phyloP scores from a whole-genome alignment of 345 rosid genomes.

The Cardamine chenopodiifolia region DNA sequence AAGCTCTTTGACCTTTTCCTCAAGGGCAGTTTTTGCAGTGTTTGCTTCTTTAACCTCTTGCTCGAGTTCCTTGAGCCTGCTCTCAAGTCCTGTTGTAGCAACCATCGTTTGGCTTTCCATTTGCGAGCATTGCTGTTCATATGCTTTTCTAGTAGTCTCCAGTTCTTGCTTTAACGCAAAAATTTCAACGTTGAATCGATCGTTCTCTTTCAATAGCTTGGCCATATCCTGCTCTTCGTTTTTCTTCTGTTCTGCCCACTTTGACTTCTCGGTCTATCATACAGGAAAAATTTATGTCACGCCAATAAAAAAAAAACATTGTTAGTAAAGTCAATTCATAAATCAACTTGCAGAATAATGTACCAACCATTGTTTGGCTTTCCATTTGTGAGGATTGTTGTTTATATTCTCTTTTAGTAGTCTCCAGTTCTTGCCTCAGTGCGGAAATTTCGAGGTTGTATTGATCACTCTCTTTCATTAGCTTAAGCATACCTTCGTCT shows the following conservation, averaged over 20 bases:
- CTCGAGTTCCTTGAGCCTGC: constrained; percentile 55
- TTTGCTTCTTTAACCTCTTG: constrained; percentile 60
- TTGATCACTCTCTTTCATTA: constrained; percentile 48
- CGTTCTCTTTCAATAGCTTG: constrained; percentile 44
- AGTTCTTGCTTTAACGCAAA: constrained; percentile 52
- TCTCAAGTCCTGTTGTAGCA: constrained; percentile 44
- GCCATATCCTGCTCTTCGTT: constrained; percentile 47
- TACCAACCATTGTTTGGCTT: constrained; percentile 53
- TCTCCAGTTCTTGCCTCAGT: constrained; percentile 56
- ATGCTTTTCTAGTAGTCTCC: constrained; percentile 51
- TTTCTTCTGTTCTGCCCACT: constrained; percentile 51
- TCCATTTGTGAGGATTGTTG: constrained; percentile 55
- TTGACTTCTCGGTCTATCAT: constrained; percentile 52
- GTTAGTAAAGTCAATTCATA: not conserved
- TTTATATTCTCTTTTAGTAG: constrained; percentile 51
- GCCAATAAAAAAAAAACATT: not conserved
- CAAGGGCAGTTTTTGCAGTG: constrained; percentile 46
- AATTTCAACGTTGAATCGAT: constrained; percentile 42
- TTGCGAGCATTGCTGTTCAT: constrained; percentile 54
- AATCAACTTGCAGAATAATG: constrained; percentile 1
- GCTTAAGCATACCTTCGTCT: constrained; percentile 49
- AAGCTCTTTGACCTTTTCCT: constrained; percentile 55
- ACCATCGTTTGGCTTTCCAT: constrained; percentile 60
- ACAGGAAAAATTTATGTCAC: constrained; percentile 5
- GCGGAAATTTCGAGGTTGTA: constrained; percentile 42